Conservation (phyloP, 495 filamentous ascomycete species). For the Opeltia flavorubescens region DNA sequence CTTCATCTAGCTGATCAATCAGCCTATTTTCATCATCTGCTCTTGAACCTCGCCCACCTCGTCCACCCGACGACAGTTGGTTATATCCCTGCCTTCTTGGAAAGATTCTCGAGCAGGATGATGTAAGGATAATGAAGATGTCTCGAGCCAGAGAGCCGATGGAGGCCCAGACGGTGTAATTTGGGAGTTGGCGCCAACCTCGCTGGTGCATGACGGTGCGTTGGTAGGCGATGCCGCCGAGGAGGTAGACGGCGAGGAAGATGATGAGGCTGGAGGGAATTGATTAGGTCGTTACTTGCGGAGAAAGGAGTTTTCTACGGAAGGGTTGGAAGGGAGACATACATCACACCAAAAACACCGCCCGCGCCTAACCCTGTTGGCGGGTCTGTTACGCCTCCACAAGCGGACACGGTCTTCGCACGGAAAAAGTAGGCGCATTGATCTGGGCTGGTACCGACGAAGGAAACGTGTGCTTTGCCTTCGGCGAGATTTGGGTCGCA, state of each 20-base stretch:
- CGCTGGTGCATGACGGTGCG: constrained; percentile 87
- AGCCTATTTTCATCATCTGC: constrained; percentile 81
- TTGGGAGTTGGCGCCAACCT: constrained; percentile 91
- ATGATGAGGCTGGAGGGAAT: neutral
- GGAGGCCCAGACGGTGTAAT: constrained; percentile 86
- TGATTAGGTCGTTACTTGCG: neutral
- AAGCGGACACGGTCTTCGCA: constrained; percentile 74
- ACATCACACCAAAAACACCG: constrained; percentile 88
- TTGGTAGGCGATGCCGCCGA: constrained; percentile 91
- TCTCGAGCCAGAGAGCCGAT: constrained; percentile 73
- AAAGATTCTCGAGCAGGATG: constrained; percentile 56
- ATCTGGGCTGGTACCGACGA: constrained; percentile 70
- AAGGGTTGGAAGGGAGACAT: constrained; percentile 20
- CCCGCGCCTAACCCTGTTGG: constrained; percentile 56
- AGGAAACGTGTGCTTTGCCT: constrained; percentile 53
- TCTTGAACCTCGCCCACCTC: constrained; percentile 13
- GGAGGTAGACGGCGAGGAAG: constrained; percentile 54
- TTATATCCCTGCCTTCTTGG: constrained; percentile 25
- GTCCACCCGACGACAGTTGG: constrained; percentile 10
- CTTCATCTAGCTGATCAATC: constrained; percentile 93
- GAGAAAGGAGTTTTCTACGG: no score
- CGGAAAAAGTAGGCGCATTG: constrained; percentile 97
- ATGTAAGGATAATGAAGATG: constrained; percentile 62
- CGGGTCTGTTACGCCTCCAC: constrained; percentile 51
- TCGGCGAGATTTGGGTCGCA: constrained; percentile 63